Conservation (phyloP, 2,329 filamentous ascomycete genomes). For the Orbilia javanica region DNA sequence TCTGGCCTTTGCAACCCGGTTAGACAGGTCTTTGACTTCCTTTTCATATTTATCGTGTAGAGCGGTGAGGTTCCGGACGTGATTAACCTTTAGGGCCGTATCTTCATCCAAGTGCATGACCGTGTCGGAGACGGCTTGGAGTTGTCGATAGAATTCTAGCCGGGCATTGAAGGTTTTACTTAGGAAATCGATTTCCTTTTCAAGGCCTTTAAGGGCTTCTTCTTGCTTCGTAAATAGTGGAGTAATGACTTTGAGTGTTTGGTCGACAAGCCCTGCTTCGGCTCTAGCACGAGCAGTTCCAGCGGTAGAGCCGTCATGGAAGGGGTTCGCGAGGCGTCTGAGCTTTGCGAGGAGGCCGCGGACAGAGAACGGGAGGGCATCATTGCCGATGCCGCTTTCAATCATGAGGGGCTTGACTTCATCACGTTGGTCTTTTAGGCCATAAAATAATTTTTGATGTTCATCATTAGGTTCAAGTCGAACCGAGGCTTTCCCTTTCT, state of each 20-base stretch:
- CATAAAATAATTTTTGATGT: slow-evolving; percentile 74
- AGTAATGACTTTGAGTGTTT: slow-evolving; percentile 74
- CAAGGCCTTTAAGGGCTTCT: slow-evolving; percentile 68
- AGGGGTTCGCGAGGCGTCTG: slow-evolving; percentile 71
- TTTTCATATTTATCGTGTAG: slow-evolving; percentile 33
- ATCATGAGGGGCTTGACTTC: slow-evolving; percentile 65
- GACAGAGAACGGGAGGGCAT: slow-evolving; percentile 66
- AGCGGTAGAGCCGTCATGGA: slow-evolving; percentile 59
- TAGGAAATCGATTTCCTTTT: slow-evolving; percentile 46
- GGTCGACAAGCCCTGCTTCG: slow-evolving; percentile 70
- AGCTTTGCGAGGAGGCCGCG: slow-evolving; percentile 72
- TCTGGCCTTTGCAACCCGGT: slow-evolving; percentile 40
- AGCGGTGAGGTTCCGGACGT: slow-evolving; percentile 71
- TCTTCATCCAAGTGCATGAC: slow-evolving; percentile 77
- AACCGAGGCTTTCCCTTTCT: no score
- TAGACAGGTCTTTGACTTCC: slow-evolving; percentile 22
- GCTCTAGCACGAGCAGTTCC: slow-evolving; percentile 41
- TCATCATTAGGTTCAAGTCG: slow-evolving; percentile 75
- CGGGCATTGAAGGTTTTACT: slow-evolving; percentile 81
- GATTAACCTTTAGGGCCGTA: slow-evolving; percentile 70
- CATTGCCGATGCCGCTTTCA: slow-evolving; percentile 33
- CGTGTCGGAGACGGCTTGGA: slow-evolving; percentile 90
- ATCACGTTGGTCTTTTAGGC: slow-evolving; percentile 68
- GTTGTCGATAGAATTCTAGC: slow-evolving; percentile 88
- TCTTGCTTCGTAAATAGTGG: slow-evolving; percentile 69